These are phyloP conservation scores for Galeopsis tetrahit DNA, from an alignment of 257 asterid genomes.

Conservation along the genomic window DNA sequence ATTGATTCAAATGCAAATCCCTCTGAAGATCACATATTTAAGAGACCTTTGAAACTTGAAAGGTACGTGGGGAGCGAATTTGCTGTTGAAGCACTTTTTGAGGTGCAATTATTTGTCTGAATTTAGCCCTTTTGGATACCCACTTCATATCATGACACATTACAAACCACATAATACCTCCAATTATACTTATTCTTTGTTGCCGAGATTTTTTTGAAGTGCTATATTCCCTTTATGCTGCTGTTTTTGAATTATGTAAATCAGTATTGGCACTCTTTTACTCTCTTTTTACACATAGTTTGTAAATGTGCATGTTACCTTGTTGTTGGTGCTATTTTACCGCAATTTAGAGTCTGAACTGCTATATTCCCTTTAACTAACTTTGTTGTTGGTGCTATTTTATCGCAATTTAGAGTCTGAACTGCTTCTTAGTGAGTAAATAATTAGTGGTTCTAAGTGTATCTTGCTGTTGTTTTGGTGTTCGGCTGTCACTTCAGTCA, in stretches of 20 bases:
- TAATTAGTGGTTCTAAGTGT: background rate
- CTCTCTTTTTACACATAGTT: background rate
- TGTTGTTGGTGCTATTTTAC: background rate
- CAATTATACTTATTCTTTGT: no score
- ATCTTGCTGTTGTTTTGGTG: background rate
- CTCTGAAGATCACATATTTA: background rate
- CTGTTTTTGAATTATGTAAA: no score
- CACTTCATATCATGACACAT: background rate
- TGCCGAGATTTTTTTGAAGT: background rate
- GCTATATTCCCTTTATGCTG: background rate
- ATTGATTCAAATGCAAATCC: conserved; percentile 6
- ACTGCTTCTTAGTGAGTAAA: background rate
- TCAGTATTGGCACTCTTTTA: background rate
- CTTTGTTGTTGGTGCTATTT: background rate
- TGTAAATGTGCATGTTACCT: background rate
- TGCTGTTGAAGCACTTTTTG: background rate
- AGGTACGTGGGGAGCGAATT: background rate
- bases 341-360: background rate
- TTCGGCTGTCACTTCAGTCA: background rate
- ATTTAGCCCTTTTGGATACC: background rate
- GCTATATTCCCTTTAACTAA: no score
- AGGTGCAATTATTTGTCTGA: background rate
- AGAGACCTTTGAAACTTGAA: background rate
- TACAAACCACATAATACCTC: no score
- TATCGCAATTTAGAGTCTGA: background rate